phyloP scores from a whole-genome alignment of 2,329 filamentous ascomycete species.

The Dothistroma septosporum region DNA sequence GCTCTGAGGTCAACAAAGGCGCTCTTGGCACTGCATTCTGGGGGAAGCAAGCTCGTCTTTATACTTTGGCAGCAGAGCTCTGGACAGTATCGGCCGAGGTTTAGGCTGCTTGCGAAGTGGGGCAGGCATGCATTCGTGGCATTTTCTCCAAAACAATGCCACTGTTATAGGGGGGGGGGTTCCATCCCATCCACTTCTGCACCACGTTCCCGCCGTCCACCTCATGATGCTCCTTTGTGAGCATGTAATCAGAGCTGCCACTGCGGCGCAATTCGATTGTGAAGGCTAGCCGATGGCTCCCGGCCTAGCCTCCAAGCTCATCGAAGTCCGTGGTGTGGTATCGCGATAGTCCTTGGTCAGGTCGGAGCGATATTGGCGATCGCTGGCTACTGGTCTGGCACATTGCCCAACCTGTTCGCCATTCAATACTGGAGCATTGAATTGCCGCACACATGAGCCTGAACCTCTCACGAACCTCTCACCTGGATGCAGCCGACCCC shows the following conservation, averaged over 20 bases:
- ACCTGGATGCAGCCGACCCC: conserved; percentile 21
- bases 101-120: background rate
- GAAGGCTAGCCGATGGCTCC: conserved; percentile 13
- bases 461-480: too few species aligned
- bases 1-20: background rate
- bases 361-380: conserved; percentile 46
- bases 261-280: too few species aligned
- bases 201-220: too few species aligned
- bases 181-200: background rate
- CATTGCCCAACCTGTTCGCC: conserved; percentile 38
- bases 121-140: background rate
- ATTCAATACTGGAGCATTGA: too few species aligned
- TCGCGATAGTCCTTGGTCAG: conserved; percentile 39
- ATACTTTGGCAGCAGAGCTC: background rate
- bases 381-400: conserved; percentile 52
- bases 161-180: background rate
- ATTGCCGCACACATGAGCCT: too few species aligned
- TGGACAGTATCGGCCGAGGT: background rate
- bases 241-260: background rate
- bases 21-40: background rate
- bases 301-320: conserved; percentile 38
- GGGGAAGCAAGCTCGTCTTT: background rate
- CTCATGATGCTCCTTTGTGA: background rate
- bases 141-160: background rate
- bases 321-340: conserved; percentile 43